Base-by-base conservation (phyloP, 345 rosid genomes). In the Physaria fendleri region DNA sequence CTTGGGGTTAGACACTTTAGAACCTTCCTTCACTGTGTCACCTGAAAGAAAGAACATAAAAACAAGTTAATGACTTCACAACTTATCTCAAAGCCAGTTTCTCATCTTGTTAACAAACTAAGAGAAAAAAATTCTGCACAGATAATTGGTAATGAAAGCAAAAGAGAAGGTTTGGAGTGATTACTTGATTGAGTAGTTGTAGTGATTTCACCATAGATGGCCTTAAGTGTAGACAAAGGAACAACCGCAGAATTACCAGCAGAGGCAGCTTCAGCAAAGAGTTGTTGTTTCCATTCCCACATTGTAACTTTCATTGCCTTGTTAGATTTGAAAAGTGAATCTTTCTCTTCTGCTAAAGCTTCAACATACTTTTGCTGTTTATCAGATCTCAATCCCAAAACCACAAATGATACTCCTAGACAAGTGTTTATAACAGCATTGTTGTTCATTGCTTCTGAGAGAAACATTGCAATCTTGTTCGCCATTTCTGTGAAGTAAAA, bases 231-330 rank as follows among this genome's bases (percentile, higher is more conserved):
- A 11, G 87, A 74, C 4, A 86, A 78, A 61, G 98, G 85, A 24
- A 92, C 76, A 48, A 79, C 64, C 3, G 85, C 66, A 4, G 91
- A 54, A 13, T 41, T 59, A 3, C 83, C 62, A 2, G 80, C 60
- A 8, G 82, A 65, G 8, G 59, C 2, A 9, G 96, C 90, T 70
- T 88, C 98, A 5, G 88, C 83, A 66, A 25, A 86, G 64, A 92
- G 95, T 58, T 82, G 85, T 5, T 92, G 97, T 65, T 86, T 92
- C 97, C 90, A 84, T 13, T 84, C 85, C 98, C 95, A 92, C 74
- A 86, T 61, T 25, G 75, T 23, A 59, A 74, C 80, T 70, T 78
- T 88, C 76, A 80, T 56, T 50, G 56, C 75, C 56, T 82, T 86
- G 64, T 92, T 88, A 28, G 84, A 63, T 21, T 80, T 74, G 20